phyloP scores from a whole-genome alignment of 1,139 yeast genomes.

The Arxiozyma slooffiae region DNA sequence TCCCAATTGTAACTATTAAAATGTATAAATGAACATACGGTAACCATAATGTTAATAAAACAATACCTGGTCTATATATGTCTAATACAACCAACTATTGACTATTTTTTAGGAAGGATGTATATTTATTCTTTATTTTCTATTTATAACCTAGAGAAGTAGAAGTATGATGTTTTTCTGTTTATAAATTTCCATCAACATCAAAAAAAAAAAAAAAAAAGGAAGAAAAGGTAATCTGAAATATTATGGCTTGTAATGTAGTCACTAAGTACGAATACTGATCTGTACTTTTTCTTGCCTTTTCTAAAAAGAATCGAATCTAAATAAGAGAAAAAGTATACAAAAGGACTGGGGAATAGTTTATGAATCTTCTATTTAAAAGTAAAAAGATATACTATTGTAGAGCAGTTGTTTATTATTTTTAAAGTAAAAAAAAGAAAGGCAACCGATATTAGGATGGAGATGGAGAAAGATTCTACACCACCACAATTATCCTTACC shows the following conservation, averaged over 20 bases:
- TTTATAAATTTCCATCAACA: background rate
- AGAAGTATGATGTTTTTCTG: background rate
- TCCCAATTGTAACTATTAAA: background rate
- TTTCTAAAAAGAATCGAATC: too few species aligned
- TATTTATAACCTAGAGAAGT: too few species aligned
- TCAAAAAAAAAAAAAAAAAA: too few species aligned
- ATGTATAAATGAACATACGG: slow-evolving; percentile 9
- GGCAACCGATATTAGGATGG: background rate
- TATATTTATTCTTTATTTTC: too few species aligned
- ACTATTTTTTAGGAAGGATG: background rate
- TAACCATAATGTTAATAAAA: slow-evolving; percentile 9
- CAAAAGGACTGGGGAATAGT: too few species aligned
- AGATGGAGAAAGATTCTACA: background rate
- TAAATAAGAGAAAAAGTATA: too few species aligned
- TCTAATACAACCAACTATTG: background rate
- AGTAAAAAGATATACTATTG: background rate
- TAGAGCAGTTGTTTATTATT: too few species aligned
- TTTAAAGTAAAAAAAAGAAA: background rate
- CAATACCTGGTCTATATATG: background rate
- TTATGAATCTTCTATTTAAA: too few species aligned
- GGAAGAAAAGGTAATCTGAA: background rate
- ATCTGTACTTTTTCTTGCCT: too few species aligned
- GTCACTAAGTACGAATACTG: background rate
- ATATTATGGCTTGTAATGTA: too few species aligned
- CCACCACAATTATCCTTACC: background rate